Conservation (phyloP, 73 alveolate genomes). For the Blepharisma stoltei region DNA sequence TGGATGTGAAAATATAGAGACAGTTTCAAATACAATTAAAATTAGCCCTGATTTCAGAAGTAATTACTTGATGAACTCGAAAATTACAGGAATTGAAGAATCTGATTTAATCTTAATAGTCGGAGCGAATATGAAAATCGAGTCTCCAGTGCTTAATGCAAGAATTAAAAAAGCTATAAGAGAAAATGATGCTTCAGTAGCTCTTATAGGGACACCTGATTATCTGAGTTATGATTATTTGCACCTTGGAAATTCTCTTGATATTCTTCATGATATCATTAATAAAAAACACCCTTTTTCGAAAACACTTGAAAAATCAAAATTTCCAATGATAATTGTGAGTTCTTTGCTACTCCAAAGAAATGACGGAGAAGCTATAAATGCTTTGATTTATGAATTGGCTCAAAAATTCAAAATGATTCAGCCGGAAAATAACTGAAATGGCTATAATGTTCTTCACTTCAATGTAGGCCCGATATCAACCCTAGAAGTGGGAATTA, state of each 20-base stretch:
- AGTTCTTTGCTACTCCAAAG: conserved; percentile 56
- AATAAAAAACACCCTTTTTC: conserved; percentile 70
- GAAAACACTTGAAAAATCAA: conserved; percentile 61
- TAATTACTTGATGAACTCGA: conserved; percentile 67
- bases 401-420: conserved; percentile 52
- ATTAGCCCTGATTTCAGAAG: conserved; percentile 73
- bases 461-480: conserved; percentile 64
- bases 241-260: conserved; percentile 71
- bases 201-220: conserved; percentile 65
- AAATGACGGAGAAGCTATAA: conserved; percentile 70
- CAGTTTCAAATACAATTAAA: conserved; percentile 53
- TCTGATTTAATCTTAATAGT: conserved; percentile 75
- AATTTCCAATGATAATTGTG: conserved; percentile 69
- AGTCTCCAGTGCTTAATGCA: conserved; percentile 77
- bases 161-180: conserved; percentile 65
- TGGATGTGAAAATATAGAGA: conserved; percentile 72
- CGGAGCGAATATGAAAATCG: conserved; percentile 72
- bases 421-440: conserved; percentile 60
- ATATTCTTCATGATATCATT: conserved; percentile 58
- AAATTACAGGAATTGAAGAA: conserved; percentile 77
- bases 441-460: conserved; percentile 75
- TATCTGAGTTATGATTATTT: conserved; percentile 61
- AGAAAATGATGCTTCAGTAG: conserved; percentile 60
- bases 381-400: conserved; percentile 43
- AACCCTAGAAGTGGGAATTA: conserved; percentile 75